Evolutionary conservation across 2,329 filamentous ascomycete genomes (phyloP).

Genomic region (Knufia petricola): DNA sequence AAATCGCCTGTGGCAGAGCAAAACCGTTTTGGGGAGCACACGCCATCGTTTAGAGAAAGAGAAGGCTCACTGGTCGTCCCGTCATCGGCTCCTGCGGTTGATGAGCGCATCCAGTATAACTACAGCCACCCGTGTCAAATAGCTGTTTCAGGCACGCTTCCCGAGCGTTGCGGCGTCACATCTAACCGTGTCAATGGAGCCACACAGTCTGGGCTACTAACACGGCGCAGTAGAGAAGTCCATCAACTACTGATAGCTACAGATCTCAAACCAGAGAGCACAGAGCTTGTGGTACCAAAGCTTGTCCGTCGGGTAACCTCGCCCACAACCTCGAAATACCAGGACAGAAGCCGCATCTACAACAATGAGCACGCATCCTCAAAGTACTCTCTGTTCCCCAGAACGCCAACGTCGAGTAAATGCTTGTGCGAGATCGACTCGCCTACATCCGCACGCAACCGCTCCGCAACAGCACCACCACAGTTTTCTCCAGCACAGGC

Average conservation of each 20-base stretch:
- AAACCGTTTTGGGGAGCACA: background rate
- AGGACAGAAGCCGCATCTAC: background rate
- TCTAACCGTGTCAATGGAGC: conserved; percentile 11
- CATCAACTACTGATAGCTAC: background rate
- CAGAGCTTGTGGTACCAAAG: conserved; percentile 4
- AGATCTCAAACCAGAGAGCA: background rate
- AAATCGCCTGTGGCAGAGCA: background rate
- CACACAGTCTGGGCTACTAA: background rate
- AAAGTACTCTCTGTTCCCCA: conserved; percentile 22
- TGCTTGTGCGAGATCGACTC: background rate
- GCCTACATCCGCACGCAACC: conserved; percentile 5
- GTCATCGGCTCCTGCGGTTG: conserved; percentile 8
- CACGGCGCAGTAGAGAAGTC: background rate
- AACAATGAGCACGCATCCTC: conserved; percentile 11
- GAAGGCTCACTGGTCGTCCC: background rate
- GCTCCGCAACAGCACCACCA: conserved; percentile 19
- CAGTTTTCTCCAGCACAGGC: conserved; percentile 18
- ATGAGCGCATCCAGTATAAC: background rate
- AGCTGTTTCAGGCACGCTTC: conserved; percentile 12
- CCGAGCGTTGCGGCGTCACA: conserved; percentile 15
- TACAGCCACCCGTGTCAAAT: conserved; percentile 10
- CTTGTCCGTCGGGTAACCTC: conserved; percentile 2
- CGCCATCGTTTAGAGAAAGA: background rate
- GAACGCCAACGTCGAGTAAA: conserved; percentile 12
- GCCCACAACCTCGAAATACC: conserved; percentile 3